Evolutionary conservation across 306 rosid genomes (phyloP).

Genomic region (Quercus robur): DNA sequence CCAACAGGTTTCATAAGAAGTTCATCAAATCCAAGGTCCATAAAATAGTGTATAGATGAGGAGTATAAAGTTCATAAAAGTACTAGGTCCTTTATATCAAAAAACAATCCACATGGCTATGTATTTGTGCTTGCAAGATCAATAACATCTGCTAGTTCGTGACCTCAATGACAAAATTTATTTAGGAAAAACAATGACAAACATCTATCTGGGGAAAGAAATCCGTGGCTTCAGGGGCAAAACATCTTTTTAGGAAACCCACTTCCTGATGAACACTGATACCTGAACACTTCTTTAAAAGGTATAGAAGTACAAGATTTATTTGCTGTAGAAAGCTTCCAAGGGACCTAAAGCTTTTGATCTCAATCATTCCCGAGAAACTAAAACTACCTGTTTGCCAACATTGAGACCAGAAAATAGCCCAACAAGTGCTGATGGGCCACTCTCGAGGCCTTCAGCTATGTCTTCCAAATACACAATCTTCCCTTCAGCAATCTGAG

Average conservation of each 20-base stretch:
- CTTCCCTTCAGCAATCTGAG: constrained; percentile 24
- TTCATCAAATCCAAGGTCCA: too few relatives aligned
- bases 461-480: constrained; percentile 25
- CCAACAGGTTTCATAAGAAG: too few relatives aligned
- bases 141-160: too few relatives aligned
- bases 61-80: too few relatives aligned
- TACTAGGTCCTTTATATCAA: too few relatives aligned
- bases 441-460: constrained; percentile 28
- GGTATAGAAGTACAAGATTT: neutral
- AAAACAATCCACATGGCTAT: too few relatives aligned
- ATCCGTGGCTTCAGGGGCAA: too few relatives aligned
- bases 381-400: constrained; percentile 33
- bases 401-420: constrained; percentile 34
- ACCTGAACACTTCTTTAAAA: neutral
- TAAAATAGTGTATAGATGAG: too few relatives aligned
- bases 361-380: neutral
- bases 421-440: constrained; percentile 30
- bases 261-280: neutral
- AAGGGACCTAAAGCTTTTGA: neutral
- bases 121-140: too few relatives aligned
- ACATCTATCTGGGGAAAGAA: too few relatives aligned
- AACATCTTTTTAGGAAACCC: neutral
- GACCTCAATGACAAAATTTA: too few relatives aligned
- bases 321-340: neutral
- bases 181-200: too few relatives aligned